A percentile compares a stretch with the other conserved stretches of the same genome.
Conservation (phyloP, 192 early-diverging fungal genomes). For the Coemansia sp. region DNA sequence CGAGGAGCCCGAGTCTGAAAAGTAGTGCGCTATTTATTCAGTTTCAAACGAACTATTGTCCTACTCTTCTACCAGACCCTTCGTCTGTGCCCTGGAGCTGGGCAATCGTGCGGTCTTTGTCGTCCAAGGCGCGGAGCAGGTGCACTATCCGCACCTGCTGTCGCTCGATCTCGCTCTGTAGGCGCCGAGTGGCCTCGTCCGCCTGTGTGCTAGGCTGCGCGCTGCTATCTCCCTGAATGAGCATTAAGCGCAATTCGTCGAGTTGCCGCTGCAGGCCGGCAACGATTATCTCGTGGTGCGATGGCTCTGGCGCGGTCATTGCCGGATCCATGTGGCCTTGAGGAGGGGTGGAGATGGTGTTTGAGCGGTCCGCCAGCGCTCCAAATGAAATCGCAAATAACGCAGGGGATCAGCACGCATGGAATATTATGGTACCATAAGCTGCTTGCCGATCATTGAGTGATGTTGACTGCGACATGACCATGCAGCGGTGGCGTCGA, state of each 20-base stretch:
- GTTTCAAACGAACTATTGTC: neutral
- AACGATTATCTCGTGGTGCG: conserved; percentile 8
- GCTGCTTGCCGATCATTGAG: neutral
- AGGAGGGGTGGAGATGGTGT: too few relatives aligned
- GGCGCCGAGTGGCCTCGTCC: neutral
- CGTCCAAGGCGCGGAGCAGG: conserved; percentile 34
- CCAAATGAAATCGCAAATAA: too few relatives aligned
- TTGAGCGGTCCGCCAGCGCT: too few relatives aligned
- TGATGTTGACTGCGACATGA: neutral
- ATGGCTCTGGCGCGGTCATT: neutral
- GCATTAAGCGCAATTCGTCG: conserved; percentile 28
- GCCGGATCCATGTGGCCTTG: too few relatives aligned
- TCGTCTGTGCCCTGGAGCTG: conserved; percentile 2
- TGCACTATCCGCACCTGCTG: conserved; percentile 32
- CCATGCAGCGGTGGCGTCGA: neutral
- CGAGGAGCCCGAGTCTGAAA: neutral
- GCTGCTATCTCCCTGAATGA: conserved; percentile 2
- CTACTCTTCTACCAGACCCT: neutral
- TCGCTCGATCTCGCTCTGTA: conserved; percentile 17
- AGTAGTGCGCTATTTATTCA: neutral
- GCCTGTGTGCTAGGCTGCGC: neutral
- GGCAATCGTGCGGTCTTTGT: conserved; percentile 17
- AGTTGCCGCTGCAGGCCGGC: conserved; percentile 37
- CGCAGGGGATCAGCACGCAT: too few relatives aligned
- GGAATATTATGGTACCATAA: neutral